phyloP scores from a whole-genome alignment of 345 rosid species.

The Nephelium lappaceum region DNA sequence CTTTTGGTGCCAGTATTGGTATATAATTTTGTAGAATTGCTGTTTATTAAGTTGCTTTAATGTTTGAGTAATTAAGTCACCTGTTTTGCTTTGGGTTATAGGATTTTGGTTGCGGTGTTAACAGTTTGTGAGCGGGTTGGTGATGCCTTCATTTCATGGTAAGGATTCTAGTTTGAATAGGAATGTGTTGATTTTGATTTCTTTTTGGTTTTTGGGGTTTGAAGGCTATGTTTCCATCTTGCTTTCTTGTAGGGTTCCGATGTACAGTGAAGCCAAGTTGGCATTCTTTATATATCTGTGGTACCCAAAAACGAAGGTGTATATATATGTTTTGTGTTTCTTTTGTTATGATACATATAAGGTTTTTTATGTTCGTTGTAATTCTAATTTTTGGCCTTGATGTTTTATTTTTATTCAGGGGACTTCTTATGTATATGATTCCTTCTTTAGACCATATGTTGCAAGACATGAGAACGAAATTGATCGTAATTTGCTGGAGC shows the following conservation, averaged over 20 bases:
- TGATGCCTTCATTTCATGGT: slow-evolving; percentile 73
- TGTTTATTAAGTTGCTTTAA: not conserved
- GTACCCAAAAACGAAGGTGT: slow-evolving; percentile 69
- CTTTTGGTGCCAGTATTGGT: slow-evolving; percentile 78
- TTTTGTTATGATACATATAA: not conserved
- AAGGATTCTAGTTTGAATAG: slow-evolving; percentile 12
- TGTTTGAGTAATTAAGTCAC: not conserved
- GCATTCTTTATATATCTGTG: slow-evolving; percentile 65
- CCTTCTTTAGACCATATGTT: slow-evolving; percentile 61
- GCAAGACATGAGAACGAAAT: slow-evolving; percentile 68
- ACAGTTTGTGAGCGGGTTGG: slow-evolving; percentile 66
- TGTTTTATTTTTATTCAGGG: slow-evolving; percentile 42
- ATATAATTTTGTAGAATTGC: slow-evolving; percentile 18
- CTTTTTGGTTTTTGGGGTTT: not conserved
- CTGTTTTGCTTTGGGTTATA: slow-evolving; percentile 30
- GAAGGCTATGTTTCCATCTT: slow-evolving; percentile 7
- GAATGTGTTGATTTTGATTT: not conserved
- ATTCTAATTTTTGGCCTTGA: not conserved
- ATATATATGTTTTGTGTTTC: not conserved
- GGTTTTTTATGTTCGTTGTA: not conserved
- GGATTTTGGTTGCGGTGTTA: slow-evolving; percentile 68
- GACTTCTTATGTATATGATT: slow-evolving; percentile 65
- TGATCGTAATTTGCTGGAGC: slow-evolving; percentile 59
- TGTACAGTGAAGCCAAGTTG: slow-evolving; percentile 74
- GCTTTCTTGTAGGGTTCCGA: slow-evolving; percentile 58